Evolutionary conservation across 2,329 filamentous ascomycete genomes (phyloP), one percentile per base, ranked within the genome.

Genomic region (Sporothrix pallida): DNA sequence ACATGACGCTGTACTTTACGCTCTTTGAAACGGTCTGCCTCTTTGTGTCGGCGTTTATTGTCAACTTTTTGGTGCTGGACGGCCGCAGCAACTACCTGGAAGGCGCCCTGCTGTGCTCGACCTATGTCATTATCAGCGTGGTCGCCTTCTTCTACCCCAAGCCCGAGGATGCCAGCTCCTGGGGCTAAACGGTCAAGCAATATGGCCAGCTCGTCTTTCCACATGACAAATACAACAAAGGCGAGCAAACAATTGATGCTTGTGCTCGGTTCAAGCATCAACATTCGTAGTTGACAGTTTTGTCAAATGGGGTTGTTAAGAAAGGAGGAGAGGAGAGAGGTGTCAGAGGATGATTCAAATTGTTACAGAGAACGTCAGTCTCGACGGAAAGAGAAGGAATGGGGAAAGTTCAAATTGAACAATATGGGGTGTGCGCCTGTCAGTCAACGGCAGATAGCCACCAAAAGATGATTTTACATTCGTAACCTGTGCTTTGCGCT

Each of bases 41-140:
- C 78, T 97, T 97, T 81, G 89, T 95, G 70, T 92, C 90, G 70
- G 91, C 94, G 8, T 90, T 97, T 76, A 94, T 97, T 76, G 93
- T 95, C 82, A 96, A 95, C 82, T 97, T 96, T 80, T 83, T 97
- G 74, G 93, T 97, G 68, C 85, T 95, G 75, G 94, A 97, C 79
- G 93, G 93, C 12, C 88, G 94, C 80, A 94, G 91, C 80, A 97
- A 97, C 80, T 97, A 96, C 78, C 88, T 97, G 13, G 93, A 97
- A 83, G 93, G 93, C 15, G 90, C 91, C 1, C 80, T 93, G 58
- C 81, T 93, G 42, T 90, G 89, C 76, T 87, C 90, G 0, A 89
- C 89, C 3, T 92, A 92, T 79, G 83, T 92, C 69, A 92, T 92
- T 74, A 92, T 92, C 76, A 86, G 85, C 0, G 84, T 92, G 1